Conservation (phyloP, 2,329 filamentous ascomycete species). For the Aspergillus sp. region DNA sequence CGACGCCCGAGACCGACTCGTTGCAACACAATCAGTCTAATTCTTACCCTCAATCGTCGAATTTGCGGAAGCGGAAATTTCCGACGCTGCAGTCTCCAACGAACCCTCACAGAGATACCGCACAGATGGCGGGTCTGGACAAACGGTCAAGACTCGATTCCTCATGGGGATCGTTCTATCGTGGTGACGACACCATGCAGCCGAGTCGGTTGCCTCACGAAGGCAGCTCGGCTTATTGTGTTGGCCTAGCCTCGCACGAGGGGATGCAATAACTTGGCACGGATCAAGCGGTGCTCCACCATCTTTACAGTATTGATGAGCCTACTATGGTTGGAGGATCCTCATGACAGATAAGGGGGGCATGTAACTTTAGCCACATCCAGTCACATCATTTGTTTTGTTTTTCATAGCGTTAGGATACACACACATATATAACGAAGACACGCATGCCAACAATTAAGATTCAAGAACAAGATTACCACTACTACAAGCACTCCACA, state of each 20-base stretch:
- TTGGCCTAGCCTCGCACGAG: not conserved
- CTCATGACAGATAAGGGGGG: not conserved
- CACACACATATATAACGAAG: not conserved
- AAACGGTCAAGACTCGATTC: constrained; percentile 10
- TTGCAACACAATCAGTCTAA: not conserved
- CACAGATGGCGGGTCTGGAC: constrained; percentile 4
- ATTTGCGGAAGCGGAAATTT: constrained; percentile 20
- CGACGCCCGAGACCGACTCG: not conserved
- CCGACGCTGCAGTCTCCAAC: not conserved
- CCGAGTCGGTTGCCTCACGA: not conserved
- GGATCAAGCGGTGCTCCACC: too few species aligned
- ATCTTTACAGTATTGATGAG: too few species aligned
- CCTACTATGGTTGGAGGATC: not conserved
- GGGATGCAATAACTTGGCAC: too few species aligned
- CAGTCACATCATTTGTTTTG: not conserved
- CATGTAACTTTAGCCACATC: not conserved
- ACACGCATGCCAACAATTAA: not conserved
- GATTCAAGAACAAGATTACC: not conserved
- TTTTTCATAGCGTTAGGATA: not conserved
- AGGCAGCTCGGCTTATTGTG: constrained; percentile 3
- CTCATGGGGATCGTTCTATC: not conserved
- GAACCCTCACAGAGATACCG: not conserved
- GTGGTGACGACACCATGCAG: not conserved
- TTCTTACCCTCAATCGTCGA: not conserved
- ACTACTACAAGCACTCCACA: not conserved